Evolutionary conservation across 768 basidiomycete species (phyloP).

Genomic region (Pleurotus tuoliensis): DNA sequence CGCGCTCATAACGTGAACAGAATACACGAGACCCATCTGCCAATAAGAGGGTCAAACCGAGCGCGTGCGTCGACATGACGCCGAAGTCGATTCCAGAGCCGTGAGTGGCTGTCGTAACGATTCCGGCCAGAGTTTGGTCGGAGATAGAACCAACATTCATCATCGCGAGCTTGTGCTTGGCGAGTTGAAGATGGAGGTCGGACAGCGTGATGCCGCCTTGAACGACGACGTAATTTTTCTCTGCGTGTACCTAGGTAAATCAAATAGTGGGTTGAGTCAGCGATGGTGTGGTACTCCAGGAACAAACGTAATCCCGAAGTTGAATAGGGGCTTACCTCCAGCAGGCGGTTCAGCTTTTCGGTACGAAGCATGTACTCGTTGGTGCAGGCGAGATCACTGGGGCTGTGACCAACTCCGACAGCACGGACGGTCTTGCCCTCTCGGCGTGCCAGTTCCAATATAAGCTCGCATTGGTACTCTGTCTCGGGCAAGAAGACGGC

Average conservation of each 20-base stretch:
- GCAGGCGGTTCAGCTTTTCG: slow-evolving; percentile 61
- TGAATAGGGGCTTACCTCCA: slow-evolving; percentile 60
- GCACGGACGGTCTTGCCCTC: slow-evolving; percentile 72
- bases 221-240: slow-evolving; percentile 62
- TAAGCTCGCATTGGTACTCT: slow-evolving; percentile 62
- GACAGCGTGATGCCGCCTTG: slow-evolving; percentile 80
- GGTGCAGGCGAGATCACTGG: slow-evolving; percentile 91
- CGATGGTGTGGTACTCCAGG: neutral
- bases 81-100: slow-evolving; percentile 80
- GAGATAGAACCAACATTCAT: slow-evolving; percentile 94
- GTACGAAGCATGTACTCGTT: slow-evolving; percentile 82
- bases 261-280: slow-evolving; percentile 9
- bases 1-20: slow-evolving; percentile 58
- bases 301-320: neutral
- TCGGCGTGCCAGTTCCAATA: slow-evolving; percentile 78
- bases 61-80: slow-evolving; percentile 79
- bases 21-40: slow-evolving; percentile 68
- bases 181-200: slow-evolving; percentile 67
- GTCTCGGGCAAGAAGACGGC: slow-evolving; percentile 74
- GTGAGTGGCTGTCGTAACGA: slow-evolving; percentile 93
- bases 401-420: slow-evolving; percentile 89
- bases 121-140: slow-evolving; percentile 90
- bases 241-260: slow-evolving; percentile 57
- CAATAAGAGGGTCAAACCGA: slow-evolving; percentile 69
- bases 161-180: slow-evolving; percentile 71